phyloP scores from a whole-genome alignment of 768 basidiomycete genomes.

The Russula emetica region DNA sequence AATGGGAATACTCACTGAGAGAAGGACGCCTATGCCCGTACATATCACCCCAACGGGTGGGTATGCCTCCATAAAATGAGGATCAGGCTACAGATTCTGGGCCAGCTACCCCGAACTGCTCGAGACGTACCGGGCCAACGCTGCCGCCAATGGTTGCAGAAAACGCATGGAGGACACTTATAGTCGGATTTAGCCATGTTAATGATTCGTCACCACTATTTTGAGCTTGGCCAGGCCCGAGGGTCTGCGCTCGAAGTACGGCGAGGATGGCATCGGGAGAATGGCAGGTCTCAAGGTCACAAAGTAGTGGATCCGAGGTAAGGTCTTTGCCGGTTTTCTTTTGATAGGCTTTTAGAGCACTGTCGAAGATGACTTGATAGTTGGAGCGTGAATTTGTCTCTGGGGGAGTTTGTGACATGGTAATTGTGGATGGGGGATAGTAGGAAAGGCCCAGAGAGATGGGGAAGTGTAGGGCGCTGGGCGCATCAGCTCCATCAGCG shows the following conservation, averaged over 20 bases:
- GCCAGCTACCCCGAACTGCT: no score
- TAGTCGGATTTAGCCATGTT: not conserved
- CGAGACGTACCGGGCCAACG: not conserved
- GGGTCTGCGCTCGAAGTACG: not conserved
- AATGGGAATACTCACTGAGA: not conserved
- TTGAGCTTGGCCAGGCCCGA: no score
- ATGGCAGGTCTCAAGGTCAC: not conserved
- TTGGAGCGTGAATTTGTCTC: no score
- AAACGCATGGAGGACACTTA: not conserved
- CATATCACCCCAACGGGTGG: not conserved
- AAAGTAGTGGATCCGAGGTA: not conserved
- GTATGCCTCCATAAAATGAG: not conserved
- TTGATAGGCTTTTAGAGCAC: not conserved
- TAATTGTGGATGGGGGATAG: no score
- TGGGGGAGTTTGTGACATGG: not conserved
- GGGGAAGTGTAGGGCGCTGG: no score
- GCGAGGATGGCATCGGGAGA: not conserved
- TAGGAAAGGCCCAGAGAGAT: no score
- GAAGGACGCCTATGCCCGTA: not conserved
- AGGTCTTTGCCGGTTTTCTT: conserved; percentile 4
- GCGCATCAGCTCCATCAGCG: not conserved
- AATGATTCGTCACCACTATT: not conserved
- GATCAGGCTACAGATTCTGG: not conserved
- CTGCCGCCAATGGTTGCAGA: not conserved
- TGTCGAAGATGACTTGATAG: conserved; percentile 1